Base-by-base conservation (phyloP, 1,139 yeast species). In the Diutina mesorugosa region DNA sequence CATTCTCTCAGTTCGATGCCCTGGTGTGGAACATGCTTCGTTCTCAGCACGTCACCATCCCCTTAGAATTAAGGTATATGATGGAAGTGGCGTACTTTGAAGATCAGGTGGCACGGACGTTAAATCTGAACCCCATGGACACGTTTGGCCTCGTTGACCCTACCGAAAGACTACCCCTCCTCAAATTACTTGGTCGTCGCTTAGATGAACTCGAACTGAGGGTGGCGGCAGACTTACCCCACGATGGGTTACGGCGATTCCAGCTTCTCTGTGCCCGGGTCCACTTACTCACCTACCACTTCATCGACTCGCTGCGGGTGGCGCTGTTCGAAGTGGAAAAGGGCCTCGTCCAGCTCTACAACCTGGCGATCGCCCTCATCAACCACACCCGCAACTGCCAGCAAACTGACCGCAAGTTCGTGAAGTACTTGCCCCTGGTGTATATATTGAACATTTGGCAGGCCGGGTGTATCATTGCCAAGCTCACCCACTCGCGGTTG, bases 391-490 rank as follows among this genome's bases (percentile, higher is more conserved):
- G 81, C 56, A 66, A 74, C 29, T 83, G 90, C 60, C 84, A 86
- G 61, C 72, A 75, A 16, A 74, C 79, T 38, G 84, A 86, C 64
- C 78, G 80, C 53, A 75, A 75, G 51, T 86, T 90, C 63, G 80
- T 90, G 63, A 81, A 79, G 62, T 90, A 87, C 66, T 76, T 91
- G 56, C 98, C 98, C 0, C 90, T 89, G 56, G 90, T 87, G 4
- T 86, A 86, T 67, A 83, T 88, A 2, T 75, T 89, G 60, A 84
- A 84, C 57, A 79, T 90, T 53, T 90, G 98, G 97, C 97, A 91
- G 69, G 87, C 97, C 0, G 84, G 96, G 0, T 87, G 91, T 64
- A 83, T 91, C 52, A 82, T 93, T 45, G 87, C 88, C 58, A 86
- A 88, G 64, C 73, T 93, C 51, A 80, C 81, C 35, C 91, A 90